A percentile compares a stretch with the other conserved stretches of the same genome.
Evolutionary conservation across 345 rosid species (phyloP).

Genomic region (Citrus glauca): DNA sequence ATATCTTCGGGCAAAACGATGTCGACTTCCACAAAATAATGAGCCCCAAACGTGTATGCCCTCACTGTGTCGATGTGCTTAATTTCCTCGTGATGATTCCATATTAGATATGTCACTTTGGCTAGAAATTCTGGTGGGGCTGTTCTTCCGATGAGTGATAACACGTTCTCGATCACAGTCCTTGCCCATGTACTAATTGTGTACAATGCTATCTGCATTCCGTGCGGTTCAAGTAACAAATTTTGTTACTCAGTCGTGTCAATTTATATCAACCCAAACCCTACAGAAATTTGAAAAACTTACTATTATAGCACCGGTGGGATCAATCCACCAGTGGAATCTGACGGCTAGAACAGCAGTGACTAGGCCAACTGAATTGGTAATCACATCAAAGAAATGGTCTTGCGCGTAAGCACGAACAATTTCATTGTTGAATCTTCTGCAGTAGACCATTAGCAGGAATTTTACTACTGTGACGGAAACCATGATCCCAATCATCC

Average conservation of each 20-base stretch:
- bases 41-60: slow-evolving; percentile 75
- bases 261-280: background rate
- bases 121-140: slow-evolving; percentile 83
- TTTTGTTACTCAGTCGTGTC: no score
- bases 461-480: slow-evolving; percentile 43
- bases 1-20: slow-evolving; percentile 70
- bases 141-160: slow-evolving; percentile 61
- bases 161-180: slow-evolving; percentile 71
- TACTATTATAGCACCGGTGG: slow-evolving; percentile 50
- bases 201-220: slow-evolving; percentile 70
- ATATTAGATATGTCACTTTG: slow-evolving; percentile 67
- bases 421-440: slow-evolving; percentile 46
- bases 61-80: slow-evolving; percentile 76
- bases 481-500: slow-evolving; percentile 56
- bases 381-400: slow-evolving; percentile 53
- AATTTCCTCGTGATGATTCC: slow-evolving; percentile 82
- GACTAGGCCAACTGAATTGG: slow-evolving; percentile 53
- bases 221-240: background rate
- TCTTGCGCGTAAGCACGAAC: slow-evolving; percentile 51
- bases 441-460: slow-evolving; percentile 47
- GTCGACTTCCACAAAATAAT: slow-evolving; percentile 86
- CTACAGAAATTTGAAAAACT: slow-evolving; percentile 3
- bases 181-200: slow-evolving; percentile 73
- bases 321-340: slow-evolving; percentile 58
- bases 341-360: slow-evolving; percentile 48